Conservation (phyloP, 768 basidiomycete species). For the Tulasnella sp. region DNA sequence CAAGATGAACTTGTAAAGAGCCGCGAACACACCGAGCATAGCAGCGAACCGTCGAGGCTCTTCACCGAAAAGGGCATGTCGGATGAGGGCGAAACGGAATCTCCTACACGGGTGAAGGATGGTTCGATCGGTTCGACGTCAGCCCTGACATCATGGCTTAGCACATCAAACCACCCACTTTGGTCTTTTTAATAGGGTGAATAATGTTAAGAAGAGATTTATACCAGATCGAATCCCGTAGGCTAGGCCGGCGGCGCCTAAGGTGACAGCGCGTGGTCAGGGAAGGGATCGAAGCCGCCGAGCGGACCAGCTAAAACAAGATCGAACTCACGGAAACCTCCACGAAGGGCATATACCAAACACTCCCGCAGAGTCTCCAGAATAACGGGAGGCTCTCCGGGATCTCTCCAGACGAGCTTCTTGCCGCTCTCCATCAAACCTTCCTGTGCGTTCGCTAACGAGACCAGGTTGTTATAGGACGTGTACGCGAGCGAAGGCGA, state of each 20-base stretch:
- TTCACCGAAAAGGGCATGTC: constrained; percentile 79
- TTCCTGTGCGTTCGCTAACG: constrained; percentile 83
- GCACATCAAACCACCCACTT: constrained; percentile 53
- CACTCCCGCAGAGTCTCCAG: constrained; percentile 66
- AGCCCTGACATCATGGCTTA: background rate
- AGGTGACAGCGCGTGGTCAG: background rate
- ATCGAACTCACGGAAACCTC: constrained; percentile 67
- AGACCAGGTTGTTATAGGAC: constrained; percentile 83
- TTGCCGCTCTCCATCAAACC: constrained; percentile 55
- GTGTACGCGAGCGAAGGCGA: constrained; percentile 15
- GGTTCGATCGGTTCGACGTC: background rate
- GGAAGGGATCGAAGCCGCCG: background rate
- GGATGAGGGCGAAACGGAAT: constrained; percentile 66
- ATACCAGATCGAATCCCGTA: constrained; percentile 82
- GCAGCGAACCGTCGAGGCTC: constrained; percentile 85
- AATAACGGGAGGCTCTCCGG: constrained; percentile 74
- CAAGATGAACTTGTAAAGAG: constrained; percentile 76
- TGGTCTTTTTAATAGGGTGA: constrained; percentile 67
- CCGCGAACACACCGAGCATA: constrained; percentile 62
- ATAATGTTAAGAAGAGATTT: constrained; percentile 76
- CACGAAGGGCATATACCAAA: constrained; percentile 68
- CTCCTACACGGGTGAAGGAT: constrained; percentile 49
- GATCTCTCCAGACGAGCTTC: constrained; percentile 80
- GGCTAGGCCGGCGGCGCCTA: constrained; percentile 81
- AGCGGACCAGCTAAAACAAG: background rate